Base-by-base conservation (phyloP, 2,329 filamentous ascomycete genomes). In the Pseudogymnoascus sp. region DNA sequence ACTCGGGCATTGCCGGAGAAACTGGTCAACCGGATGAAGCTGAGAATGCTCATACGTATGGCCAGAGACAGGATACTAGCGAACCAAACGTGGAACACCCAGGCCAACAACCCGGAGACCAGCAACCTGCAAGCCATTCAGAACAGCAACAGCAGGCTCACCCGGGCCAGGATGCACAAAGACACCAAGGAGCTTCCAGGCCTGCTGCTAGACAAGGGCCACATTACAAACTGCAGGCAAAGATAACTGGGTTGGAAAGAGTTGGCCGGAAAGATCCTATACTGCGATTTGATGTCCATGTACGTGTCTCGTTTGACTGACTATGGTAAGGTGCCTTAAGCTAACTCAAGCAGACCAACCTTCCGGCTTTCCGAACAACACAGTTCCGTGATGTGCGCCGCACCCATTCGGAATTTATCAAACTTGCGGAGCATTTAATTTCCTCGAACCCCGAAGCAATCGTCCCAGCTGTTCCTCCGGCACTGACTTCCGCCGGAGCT, bases 321-420 rank as follows among this genome's bases (percentile, higher is more conserved):
- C 26, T 9, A 39, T 26, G 36, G 5, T 39, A 10, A 58, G 10
- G 47, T 26, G 17, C 21, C 59, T 35, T 61, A 33, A 57, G 13
- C 29, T 33, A 21, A 37, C 35, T 17, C 29, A 35, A 3, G 62
- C 24, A 99, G 94, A 99, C 94, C 66, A 99, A 99, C 76, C 88
- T 99, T n/a, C 92, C 93, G 60, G 93, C 93, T 68, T 99, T 97
- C 75, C 86, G 94, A 69, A 99, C 94, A 0, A 99, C 94, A 4
- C 94, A 99, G 74, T 99, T 97, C 77, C 92, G 94, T 71, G 94
- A 99, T 75, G 92, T 99, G 67, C 89, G 94, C 68, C 90, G 94
- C 64, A 88, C 95, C 64, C 94, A 99, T 75, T 92, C 90, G 57
- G 94, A 99, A 73, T 99, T 99, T 70, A 82, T 90, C 66, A 99